Evolutionary conservation across 2,329 filamentous ascomycete genomes (phyloP).

Genomic region (Apiospora koreana): DNA sequence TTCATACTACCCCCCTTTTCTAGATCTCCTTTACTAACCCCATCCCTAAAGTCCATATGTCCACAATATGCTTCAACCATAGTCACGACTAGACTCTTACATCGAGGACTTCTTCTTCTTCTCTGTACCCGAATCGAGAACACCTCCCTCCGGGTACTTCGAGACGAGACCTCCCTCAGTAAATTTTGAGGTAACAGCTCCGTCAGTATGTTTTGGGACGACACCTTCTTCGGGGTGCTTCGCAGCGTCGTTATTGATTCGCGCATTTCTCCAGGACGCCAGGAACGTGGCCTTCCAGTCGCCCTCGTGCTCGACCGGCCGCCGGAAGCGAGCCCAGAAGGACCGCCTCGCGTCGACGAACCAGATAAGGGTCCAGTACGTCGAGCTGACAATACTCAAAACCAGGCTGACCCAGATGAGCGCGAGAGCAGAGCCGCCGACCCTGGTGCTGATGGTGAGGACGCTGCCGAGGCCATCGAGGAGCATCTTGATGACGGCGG

Average conservation of each 20-base stretch:
- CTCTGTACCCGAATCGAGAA: neutral
- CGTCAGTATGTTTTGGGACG: neutral
- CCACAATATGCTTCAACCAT: neutral
- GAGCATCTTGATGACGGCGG: neutral
- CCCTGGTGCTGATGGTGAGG: slow-evolving; percentile 2
- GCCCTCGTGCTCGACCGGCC: neutral
- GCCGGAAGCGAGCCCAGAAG: neutral
- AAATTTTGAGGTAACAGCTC: neutral
- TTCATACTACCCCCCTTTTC: neutral
- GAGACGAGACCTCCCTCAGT: neutral
- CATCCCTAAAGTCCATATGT: neutral
- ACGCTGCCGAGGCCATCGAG: neutral
- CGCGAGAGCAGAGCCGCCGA: neutral
- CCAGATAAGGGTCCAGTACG: slow-evolving; percentile 13
- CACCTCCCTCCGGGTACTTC: neutral
- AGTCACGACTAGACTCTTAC: neutral
- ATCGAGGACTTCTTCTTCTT: neutral
- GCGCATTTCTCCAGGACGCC: neutral
- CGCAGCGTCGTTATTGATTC: neutral
- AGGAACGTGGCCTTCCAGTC: slow-evolving; percentile 3
- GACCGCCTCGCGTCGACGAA: slow-evolving; percentile 9
- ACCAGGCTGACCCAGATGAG: slow-evolving; percentile 4
- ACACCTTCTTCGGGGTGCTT: neutral
- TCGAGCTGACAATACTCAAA: neutral
- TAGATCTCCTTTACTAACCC: neutral